Evolutionary conservation across 1,284 basidiomycete genomes (phyloP).

Genomic region (Bjerkandera adusta): DNA sequence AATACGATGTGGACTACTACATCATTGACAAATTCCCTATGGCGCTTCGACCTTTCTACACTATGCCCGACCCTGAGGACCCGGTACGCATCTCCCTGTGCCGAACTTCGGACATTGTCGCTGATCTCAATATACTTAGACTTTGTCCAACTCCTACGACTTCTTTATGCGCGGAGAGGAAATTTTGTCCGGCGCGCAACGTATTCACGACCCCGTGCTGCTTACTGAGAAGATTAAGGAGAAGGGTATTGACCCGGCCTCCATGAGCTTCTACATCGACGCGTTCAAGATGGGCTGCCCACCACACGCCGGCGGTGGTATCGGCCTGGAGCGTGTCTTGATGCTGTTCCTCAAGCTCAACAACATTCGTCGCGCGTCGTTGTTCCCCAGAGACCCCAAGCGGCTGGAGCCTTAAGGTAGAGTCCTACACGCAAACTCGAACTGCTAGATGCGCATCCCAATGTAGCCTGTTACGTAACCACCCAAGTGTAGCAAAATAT

Average conservation of each 20-base stretch:
- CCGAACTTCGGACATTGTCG: no score
- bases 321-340: constrained; percentile 92
- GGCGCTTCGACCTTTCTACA: constrained; percentile 95
- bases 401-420: constrained; percentile 62
- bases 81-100: constrained; percentile 53
- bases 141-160: constrained; percentile 97
- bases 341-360: constrained; percentile 95
- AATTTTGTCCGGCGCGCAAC: constrained; percentile 96
- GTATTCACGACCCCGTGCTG: constrained; percentile 88
- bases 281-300: constrained; percentile 94
- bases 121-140: constrained; percentile 38
- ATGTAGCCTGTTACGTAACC: background rate
- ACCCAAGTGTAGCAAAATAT: constrained; percentile 1
- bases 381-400: constrained; percentile 96
- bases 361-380: constrained; percentile 91
- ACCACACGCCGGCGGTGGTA: constrained; percentile 84
- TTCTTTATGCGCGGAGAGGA: constrained; percentile 99
- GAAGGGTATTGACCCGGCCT: constrained; percentile 81
- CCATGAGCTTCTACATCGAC: constrained; percentile 90
- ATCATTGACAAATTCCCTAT: constrained; percentile 98
- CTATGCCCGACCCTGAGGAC: constrained; percentile 92
- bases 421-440: constrained; percentile 19
- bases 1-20: constrained; percentile 96
- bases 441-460: constrained; percentile 1
- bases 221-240: constrained; percentile 83